Evolutionary conservation across 345 rosid species (phyloP), one percentile per base, ranked within the genome.

Genomic region (Salix udensis): DNA sequence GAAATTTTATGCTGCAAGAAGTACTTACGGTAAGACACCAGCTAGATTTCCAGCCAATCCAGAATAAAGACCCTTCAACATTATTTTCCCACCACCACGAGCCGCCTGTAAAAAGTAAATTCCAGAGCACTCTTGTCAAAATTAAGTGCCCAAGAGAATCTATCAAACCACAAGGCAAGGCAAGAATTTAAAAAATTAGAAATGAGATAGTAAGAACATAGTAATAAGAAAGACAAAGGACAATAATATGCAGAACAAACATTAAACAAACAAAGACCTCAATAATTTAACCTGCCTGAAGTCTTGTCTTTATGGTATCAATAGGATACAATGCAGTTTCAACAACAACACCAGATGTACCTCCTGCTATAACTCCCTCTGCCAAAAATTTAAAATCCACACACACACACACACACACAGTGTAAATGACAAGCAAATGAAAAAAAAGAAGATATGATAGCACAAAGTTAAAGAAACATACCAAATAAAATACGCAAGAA

Each of bases 301-400:
- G 88, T 81, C 98, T 81, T 21, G 98, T 94, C 89, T 93, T 94
- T 79, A 94, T 90, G 0, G 98, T 94, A 80, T 93, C 98, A 74
- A 94, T 88, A 23, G 97, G 98, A 79, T 94, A 94, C 60, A 94
- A 86, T 72, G 96, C 95, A 28, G 97, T 89, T 80, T 94, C 98
- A 78, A 93, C 98, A 55, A 93, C 97, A 83, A 90, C 97, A 72
- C 97, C 98, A 83, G 97, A 96, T 31, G 95, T 84, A 74, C 98
- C 97, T 82, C 98, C 98, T 36, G 97, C 98, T 78, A 94, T 80
- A 77, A 87, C 85, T 16, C 98, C 98, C 88, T 94, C 98, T 94
- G 92, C 83, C 85, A 80, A 80, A 71, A 62, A 28, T 61, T 61
- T 18, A 36, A 36, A 36, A 31, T 31, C 34, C 13, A 61, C 2